Evolutionary conservation across 73 alveolate genomes (phyloP).

Genomic region (Stentor roeselii): DNA sequence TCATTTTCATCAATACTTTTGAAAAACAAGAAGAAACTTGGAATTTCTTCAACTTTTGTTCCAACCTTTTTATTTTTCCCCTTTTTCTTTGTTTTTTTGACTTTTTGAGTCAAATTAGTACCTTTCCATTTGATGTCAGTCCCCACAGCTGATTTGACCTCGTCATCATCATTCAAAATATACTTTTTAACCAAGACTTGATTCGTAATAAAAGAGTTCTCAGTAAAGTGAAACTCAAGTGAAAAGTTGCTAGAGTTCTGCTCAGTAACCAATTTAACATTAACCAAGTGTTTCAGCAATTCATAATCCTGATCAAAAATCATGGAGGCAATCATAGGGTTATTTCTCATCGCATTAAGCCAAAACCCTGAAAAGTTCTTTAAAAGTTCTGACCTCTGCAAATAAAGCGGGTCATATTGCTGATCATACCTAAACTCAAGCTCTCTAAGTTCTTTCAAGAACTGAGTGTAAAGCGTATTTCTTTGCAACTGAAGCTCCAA

Average conservation of each 20-base stretch:
- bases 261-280: neutral
- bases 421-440: neutral
- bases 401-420: neutral
- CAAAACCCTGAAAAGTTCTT: neutral
- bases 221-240: neutral
- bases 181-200: neutral
- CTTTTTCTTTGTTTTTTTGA: slow-evolving; percentile 4
- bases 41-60: neutral
- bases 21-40: slow-evolving; percentile 1
- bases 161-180: neutral
- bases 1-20: neutral
- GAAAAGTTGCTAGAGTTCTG: neutral
- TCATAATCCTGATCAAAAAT: neutral
- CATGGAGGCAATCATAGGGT: neutral
- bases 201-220: neutral
- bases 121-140: slow-evolving; percentile 8
- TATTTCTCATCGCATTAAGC: neutral
- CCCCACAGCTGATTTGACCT: neutral
- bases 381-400: neutral
- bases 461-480: neutral
- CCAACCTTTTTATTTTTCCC: neutral
- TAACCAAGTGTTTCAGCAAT: neutral
- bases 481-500: neutral
- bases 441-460: neutral
- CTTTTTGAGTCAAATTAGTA: neutral